Base-by-base conservation (phyloP, 2,329 filamentous ascomycete genomes). In the Penicillium aurantiogriseum region DNA sequence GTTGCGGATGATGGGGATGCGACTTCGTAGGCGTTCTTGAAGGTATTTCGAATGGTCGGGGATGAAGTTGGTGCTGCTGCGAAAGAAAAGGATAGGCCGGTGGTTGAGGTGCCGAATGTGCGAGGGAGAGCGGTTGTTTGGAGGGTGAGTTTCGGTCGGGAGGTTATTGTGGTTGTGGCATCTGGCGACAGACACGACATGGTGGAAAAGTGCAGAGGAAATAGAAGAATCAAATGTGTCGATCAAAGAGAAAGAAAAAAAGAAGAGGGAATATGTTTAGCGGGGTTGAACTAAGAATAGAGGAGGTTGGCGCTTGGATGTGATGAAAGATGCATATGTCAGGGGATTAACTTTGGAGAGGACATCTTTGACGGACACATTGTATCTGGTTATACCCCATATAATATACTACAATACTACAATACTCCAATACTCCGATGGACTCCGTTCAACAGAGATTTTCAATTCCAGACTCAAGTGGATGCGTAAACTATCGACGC, bases 1-100 rank as follows among this genome's bases (percentile, higher is more conserved):
- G 70, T 66, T 52, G 76, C 72, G 57, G 73, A 73, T 42, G 74
- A 62, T 54, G 79, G 70, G 25, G 67, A 69, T n/a, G 71, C 62
- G 39, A 74, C 68, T 40, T 83, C 79, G 63, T 84, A 85, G 50
- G 82, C 80, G 72, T 87, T 87, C 64, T 76, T 80, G 67, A 85
- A 85, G 51, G 85, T 87, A 70, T 87, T 87, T 65, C 81, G 78
- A 42, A 80, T 75, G 1, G 85, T 87, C 11, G 85, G 85, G 8
- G 85, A 86, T 31, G 80, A 78, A 2, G 73, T 70, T 8, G 73
- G 57, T 5, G 61, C 67, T n/a, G 81, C 76, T 49, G 80, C 81
- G 23, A 83, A 73, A 2, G 80, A 80, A 44, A 84, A 75, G 15
- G 81, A 79, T 45, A 85, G 71, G 54, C 79, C 80, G 25, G 73